These are phyloP conservation scores for Sanghuangporus sanghuang DNA, from an alignment of 1,284 basidiomycete genomes.

Conservation along the genomic window DNA sequence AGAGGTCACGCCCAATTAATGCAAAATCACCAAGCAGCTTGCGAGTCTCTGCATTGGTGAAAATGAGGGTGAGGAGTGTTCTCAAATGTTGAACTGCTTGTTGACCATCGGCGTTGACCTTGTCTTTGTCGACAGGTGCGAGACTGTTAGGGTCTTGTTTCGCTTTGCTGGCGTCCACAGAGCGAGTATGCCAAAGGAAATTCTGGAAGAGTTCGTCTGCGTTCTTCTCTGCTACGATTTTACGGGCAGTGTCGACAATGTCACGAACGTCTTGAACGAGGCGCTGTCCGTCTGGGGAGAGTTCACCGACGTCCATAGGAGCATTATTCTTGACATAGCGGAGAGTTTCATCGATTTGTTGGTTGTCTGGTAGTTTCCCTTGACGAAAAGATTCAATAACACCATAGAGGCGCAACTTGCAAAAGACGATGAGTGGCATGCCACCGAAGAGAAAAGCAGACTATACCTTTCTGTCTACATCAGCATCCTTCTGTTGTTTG, in stretches of 20 bases:
- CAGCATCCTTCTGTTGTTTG: slow-evolving; percentile 19
- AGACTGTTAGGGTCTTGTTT: slow-evolving; percentile 37
- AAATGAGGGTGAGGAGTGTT: slow-evolving; percentile 75
- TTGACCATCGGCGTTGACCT: slow-evolving; percentile 54
- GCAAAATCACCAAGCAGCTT: slow-evolving; percentile 84
- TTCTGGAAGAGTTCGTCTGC: slow-evolving; percentile 86
- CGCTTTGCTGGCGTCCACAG: slow-evolving; percentile 29
- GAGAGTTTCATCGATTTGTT: slow-evolving; percentile 73
- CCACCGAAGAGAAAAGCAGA: neutral
- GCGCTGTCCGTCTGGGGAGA: slow-evolving; percentile 73
- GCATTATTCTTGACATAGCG: slow-evolving; percentile 63
- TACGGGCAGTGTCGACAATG: slow-evolving; percentile 65
- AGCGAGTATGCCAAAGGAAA: slow-evolving; percentile 72
- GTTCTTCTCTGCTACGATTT: slow-evolving; percentile 80
- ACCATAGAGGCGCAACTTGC: slow-evolving; percentile 57
- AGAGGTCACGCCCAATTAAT: slow-evolving; percentile 81
- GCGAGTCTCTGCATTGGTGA: slow-evolving; percentile 89
- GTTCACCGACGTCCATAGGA: slow-evolving; percentile 58
- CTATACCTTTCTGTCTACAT: slow-evolving; percentile 23
- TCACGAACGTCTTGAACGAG: slow-evolving; percentile 73
- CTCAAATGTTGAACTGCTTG: slow-evolving; percentile 60
- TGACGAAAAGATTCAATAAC: slow-evolving; percentile 75
- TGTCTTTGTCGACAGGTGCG: slow-evolving; percentile 49
- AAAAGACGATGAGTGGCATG: neutral
- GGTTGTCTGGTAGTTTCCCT: slow-evolving; percentile 76